Evolutionary conservation across 192 early-diverging fungal species (phyloP).

Genomic region (Gigaspora rosea): DNA sequence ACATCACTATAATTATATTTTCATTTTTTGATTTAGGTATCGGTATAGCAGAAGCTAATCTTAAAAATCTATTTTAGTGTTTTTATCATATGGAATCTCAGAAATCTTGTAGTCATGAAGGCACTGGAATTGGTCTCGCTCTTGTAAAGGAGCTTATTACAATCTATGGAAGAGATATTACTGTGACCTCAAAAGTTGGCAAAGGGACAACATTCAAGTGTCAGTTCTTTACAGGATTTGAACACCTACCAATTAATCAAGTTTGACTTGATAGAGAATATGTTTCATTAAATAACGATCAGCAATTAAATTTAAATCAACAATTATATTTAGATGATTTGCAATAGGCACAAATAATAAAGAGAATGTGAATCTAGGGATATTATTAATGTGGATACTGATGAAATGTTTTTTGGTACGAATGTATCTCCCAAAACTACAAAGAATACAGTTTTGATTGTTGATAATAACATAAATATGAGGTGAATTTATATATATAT

Average conservation of each 20-base stretch:
- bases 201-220: slow-evolving; percentile 53
- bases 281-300: not conserved
- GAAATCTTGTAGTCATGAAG: too few relatives aligned
- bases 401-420: too few relatives aligned
- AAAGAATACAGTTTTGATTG: slow-evolving; percentile 37
- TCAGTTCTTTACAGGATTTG: slow-evolving; percentile 48
- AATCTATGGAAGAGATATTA: too few relatives aligned
- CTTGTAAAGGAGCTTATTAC: too few relatives aligned
- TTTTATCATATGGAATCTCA: too few relatives aligned
- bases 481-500: not conserved
- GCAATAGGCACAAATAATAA: slow-evolving; percentile 27
- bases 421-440: too few relatives aligned
- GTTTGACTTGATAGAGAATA: slow-evolving; percentile 33
- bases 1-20: too few relatives aligned
- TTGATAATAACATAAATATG: slow-evolving; percentile 51
- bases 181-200: too few relatives aligned
- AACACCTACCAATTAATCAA: slow-evolving; percentile 46
- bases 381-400: too few relatives aligned
- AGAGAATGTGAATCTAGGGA: too few relatives aligned
- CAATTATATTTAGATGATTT: slow-evolving; percentile 39
- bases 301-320: slow-evolving; percentile 31
- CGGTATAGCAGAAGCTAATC: slow-evolving; percentile 54
- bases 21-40: too few relatives aligned
- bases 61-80: slow-evolving; percentile 52
- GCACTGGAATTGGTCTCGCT: too few relatives aligned